phyloP scores from a whole-genome alignment of 257 asterid genomes.

The Asclepias syriaca region DNA sequence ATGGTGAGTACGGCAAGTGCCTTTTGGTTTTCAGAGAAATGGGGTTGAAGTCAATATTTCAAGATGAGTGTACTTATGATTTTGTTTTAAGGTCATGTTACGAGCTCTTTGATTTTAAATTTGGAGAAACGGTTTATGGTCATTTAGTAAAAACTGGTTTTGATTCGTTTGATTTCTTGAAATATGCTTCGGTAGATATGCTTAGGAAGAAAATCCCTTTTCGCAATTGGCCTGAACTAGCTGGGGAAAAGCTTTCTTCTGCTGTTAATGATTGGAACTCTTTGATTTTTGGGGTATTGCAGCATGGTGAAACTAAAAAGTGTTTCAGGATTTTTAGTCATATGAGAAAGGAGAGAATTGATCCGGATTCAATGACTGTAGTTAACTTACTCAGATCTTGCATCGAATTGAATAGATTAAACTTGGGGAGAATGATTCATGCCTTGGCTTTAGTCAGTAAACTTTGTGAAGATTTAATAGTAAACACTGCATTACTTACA shows the following conservation, averaged over 20 bases:
- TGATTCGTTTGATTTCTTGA: background rate
- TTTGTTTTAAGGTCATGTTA: background rate
- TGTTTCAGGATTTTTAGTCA: background rate
- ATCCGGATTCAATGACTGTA: background rate
- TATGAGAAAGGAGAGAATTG: background rate
- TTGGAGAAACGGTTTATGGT: background rate
- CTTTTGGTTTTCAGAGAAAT: background rate
- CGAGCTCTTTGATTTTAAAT: background rate
- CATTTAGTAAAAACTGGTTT: background rate
- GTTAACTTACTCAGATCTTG: constrained; percentile 1
- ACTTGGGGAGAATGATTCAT: background rate
- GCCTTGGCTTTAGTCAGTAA: background rate
- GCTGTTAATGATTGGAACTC: background rate
- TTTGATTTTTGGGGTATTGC: constrained; percentile 1
- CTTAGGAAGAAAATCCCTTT: background rate
- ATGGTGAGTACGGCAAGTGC: background rate
- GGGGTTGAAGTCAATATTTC: background rate
- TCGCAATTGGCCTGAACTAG: background rate
- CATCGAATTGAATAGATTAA: background rate
- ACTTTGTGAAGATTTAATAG: background rate
- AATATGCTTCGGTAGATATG: background rate
- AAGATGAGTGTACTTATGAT: background rate
- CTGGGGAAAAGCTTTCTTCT: background rate
- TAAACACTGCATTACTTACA: background rate
- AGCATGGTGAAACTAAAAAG: background rate